Percentiles rank a stretch among this genome's conserved stretches.
phyloP scores from a whole-genome alignment of 441 rosid species.

The Pelargonium australe region DNA sequence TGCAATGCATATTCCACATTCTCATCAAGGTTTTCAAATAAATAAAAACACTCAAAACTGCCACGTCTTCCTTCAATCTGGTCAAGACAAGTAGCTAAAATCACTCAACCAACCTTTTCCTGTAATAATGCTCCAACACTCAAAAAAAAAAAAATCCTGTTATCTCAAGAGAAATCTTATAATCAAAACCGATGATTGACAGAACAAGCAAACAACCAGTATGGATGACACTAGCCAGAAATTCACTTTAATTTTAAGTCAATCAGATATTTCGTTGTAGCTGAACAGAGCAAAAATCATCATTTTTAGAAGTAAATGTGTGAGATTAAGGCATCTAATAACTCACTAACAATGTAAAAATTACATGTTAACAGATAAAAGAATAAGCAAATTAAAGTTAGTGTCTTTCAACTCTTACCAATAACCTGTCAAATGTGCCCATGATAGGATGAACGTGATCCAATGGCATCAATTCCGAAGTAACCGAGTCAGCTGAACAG shows the following conservation, averaged over 20 bases:
- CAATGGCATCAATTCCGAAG: constrained; percentile 38
- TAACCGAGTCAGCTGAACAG: constrained; percentile 34
- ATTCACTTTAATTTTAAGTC: neutral
- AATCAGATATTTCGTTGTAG: neutral
- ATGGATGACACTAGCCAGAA: constrained; percentile 11
- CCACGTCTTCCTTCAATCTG: constrained; percentile 72
- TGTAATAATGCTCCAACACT: neutral
- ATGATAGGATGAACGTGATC: constrained; percentile 46
- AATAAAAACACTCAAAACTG: constrained; percentile 64
- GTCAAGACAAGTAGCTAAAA: constrained; percentile 21
- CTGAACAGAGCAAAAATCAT: neutral
- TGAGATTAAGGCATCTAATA: constrained; percentile 5
- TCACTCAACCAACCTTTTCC: constrained; percentile 12
- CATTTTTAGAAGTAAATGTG: constrained; percentile 4
- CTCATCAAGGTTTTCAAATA: constrained; percentile 56
- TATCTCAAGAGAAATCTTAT: constrained; percentile 6
- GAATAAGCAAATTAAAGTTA: constrained; percentile 4
- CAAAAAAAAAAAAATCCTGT: neutral
- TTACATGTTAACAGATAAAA: constrained; percentile 2
- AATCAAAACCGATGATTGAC: constrained; percentile 9
- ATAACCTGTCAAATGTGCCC: constrained; percentile 57
- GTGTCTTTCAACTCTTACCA: constrained; percentile 47
- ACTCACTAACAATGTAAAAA: neutral
- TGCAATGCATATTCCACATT: constrained; percentile 30
- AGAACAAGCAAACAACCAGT: constrained; percentile 8